phyloP scores from a whole-genome alignment of 768 basidiomycete genomes.

The Trametes cingulata region DNA sequence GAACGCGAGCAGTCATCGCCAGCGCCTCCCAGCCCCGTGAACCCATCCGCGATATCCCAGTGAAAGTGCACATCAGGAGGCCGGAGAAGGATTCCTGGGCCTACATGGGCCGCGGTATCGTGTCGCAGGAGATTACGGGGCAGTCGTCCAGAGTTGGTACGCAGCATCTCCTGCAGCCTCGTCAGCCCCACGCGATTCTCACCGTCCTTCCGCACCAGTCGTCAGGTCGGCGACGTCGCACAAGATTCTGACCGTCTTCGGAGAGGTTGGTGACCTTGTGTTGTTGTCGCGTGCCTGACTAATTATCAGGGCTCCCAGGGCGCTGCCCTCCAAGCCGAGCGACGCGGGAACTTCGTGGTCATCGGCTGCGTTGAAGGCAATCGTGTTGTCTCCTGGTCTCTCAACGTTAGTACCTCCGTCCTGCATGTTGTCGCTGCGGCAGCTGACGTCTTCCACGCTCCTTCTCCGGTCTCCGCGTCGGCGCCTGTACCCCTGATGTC shows the following conservation, averaged over 20 bases:
- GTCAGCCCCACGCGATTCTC: conserved; percentile 9
- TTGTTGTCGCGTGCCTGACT: conserved; percentile 17
- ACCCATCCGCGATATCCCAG: conserved; percentile 63
- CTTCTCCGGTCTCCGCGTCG: conserved; percentile 5
- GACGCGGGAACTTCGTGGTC: conserved; percentile 85
- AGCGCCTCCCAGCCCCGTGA: conserved; percentile 16
- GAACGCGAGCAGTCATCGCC: conserved; percentile 23
- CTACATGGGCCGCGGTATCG: conserved; percentile 77
- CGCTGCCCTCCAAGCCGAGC: conserved; percentile 76
- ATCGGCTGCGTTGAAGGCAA: conserved; percentile 75
- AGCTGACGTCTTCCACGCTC: conserved; percentile 4
- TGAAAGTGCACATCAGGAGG: conserved; percentile 81
- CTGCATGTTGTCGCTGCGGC: not conserved
- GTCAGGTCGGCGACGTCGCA: conserved; percentile 64
- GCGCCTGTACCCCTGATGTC: conserved; percentile 1
- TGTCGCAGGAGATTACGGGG: conserved; percentile 71
- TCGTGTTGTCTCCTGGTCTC: conserved; percentile 81
- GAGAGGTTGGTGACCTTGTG: conserved; percentile 51
- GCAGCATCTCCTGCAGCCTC: conserved; percentile 30
- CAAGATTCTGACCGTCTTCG: conserved; percentile 69
- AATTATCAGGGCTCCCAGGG: conserved; percentile 21
- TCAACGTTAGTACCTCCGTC: conserved; percentile 57
- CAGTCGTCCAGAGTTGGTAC: conserved; percentile 81
- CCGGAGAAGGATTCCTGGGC: conserved; percentile 81
- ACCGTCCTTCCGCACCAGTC: conserved; percentile 41